These are phyloP conservation scores for Saraca asoca DNA, from an alignment of 331 rosid species.

Conservation along the genomic window DNA sequence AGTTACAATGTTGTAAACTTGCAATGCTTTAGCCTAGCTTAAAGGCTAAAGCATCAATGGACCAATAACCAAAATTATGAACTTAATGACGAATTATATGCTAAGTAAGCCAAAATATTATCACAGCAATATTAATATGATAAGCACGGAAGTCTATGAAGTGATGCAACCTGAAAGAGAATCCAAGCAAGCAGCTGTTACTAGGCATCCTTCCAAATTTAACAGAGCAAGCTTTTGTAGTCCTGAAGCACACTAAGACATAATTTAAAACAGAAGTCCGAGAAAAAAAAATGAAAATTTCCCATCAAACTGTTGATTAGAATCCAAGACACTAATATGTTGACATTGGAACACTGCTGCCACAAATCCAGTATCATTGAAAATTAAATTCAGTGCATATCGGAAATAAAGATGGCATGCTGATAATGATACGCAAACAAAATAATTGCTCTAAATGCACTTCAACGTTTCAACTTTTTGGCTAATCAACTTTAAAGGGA, in stretches of 20 bases:
- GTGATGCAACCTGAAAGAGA: conserved; percentile 76
- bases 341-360: not conserved
- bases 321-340: not conserved
- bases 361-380: not conserved
- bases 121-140: conserved; percentile 1
- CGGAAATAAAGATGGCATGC: not conserved
- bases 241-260: conserved; percentile 55
- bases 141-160: conserved; percentile 28
- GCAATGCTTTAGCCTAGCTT: conserved; percentile 1
- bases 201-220: conserved; percentile 92
- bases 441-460: not conserved
- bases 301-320: conserved; percentile 12
- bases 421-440: not conserved
- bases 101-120: conserved; percentile 11
- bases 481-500: conserved; percentile 21
- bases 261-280: conserved; percentile 14
- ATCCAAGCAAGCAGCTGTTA: conserved; percentile 80
- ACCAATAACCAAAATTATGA: conserved; percentile 6
- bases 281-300: conserved; percentile 16
- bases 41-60: conserved; percentile 23
- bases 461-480: not conserved
- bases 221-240: conserved; percentile 68
- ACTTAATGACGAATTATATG: not conserved
- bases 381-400: not conserved
- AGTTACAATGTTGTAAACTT: too few relatives aligned